A percentile compares a stretch with the other conserved stretches of the same genome.
phyloP scores from a whole-genome alignment of 371 early-diverging fungal genomes.

The Coemansia sp. region DNA sequence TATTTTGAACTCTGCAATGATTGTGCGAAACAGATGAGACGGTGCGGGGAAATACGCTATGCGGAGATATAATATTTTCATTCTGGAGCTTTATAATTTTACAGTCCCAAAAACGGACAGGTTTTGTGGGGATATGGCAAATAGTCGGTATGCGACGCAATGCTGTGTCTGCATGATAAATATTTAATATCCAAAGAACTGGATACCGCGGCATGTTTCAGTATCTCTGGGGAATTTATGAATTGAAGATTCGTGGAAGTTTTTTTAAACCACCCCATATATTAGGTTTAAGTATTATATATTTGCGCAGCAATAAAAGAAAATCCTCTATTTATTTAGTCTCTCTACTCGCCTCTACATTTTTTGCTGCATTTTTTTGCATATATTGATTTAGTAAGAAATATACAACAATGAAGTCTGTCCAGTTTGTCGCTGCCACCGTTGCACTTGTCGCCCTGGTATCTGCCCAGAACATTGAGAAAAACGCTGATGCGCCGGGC shows the following conservation, averaged over 20 bases:
- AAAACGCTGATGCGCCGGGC: conserved; percentile 9
- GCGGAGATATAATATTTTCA: background rate
- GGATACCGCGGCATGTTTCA: background rate
- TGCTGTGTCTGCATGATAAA: background rate
- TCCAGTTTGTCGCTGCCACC: conserved; percentile 30
- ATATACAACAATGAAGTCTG: conserved; percentile 32
- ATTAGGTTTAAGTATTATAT: background rate
- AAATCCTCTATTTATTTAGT: background rate
- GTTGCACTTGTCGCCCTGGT: conserved; percentile 31
- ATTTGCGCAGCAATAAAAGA: background rate
- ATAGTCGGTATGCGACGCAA: background rate
- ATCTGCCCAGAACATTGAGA: conserved; percentile 29
- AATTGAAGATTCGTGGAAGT: background rate
- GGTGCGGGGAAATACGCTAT: background rate
- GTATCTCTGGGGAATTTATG: background rate
- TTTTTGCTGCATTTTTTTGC: background rate
- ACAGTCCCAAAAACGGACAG: background rate
- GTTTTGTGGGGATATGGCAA: background rate
- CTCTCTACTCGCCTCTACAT: background rate
- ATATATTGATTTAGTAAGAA: background rate
- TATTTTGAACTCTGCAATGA: background rate
- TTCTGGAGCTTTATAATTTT: background rate
- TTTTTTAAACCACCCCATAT: background rate
- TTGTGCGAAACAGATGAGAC: background rate
- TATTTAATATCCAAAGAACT: background rate